phyloP scores from a whole-genome alignment of 208 protist genomes.

The Leishmania tarentolae region DNA sequence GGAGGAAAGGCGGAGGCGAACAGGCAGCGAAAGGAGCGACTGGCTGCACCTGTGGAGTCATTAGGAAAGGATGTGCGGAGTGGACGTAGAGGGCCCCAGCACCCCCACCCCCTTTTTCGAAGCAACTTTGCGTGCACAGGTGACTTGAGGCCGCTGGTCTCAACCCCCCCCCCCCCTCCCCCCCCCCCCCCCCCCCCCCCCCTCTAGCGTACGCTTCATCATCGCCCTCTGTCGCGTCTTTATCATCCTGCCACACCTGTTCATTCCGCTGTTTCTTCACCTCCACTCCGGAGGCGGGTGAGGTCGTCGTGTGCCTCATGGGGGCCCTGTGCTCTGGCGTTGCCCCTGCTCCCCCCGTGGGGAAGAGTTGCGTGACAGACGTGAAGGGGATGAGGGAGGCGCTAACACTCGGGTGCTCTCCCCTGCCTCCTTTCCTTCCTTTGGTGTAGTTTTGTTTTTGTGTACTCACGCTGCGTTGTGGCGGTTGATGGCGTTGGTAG shows the following conservation, averaged over 20 bases:
- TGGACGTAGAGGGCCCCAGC: not conserved
- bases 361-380: not conserved
- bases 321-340: not conserved
- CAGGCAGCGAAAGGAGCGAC: not conserved
- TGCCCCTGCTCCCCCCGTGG: not conserved
- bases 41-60: not conserved
- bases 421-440: not conserved
- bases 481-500: not conserved
- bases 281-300: not conserved
- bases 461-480: not conserved
- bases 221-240: not conserved
- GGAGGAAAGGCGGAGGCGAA: not conserved
- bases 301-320: not conserved
- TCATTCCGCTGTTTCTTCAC: not conserved
- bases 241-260: not conserved
- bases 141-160: not conserved
- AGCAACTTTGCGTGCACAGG: not conserved
- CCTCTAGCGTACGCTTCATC: no score
- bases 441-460: not conserved
- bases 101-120: not conserved
- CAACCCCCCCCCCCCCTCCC: not conserved
- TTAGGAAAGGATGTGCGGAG: not conserved
- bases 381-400: not conserved
- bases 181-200: not conserved
- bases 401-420: not conserved